Evolutionary conservation across 73 alveolate genomes (phyloP).

Genomic region (Paramecium primaurelia): DNA sequence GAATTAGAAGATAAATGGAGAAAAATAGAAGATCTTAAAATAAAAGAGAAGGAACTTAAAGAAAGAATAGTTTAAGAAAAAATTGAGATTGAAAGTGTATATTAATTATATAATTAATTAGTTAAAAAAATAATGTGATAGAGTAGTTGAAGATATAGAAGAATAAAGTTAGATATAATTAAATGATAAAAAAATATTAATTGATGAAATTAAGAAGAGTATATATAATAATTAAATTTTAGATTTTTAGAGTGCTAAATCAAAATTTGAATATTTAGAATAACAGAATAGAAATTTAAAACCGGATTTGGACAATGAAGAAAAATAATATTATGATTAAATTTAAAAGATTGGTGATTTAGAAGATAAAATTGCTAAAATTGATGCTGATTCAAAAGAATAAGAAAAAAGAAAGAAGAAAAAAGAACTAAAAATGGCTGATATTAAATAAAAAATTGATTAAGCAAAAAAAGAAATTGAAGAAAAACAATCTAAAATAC

Average conservation of each 20-base stretch:
- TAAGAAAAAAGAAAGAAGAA: conserved; percentile 61
- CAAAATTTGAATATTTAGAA: conserved; percentile 20
- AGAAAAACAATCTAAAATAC: conserved; percentile 22
- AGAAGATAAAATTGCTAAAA: conserved; percentile 66
- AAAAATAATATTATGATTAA: conserved; percentile 63
- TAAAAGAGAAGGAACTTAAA: conserved; percentile 33
- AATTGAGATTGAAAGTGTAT: neutral
- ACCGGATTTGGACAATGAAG: conserved; percentile 72
- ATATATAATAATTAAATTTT: neutral
- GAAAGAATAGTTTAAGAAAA: conserved; percentile 29
- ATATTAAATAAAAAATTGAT: conserved; percentile 60
- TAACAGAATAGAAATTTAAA: conserved; percentile 34
- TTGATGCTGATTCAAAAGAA: conserved; percentile 52
- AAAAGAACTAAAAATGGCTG: conserved; percentile 62
- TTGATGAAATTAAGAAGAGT: conserved; percentile 55
- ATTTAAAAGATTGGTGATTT: conserved; percentile 43
- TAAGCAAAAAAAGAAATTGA: conserved; percentile 62
- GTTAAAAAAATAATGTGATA: conserved; percentile 42
- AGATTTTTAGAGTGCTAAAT: conserved; percentile 32
- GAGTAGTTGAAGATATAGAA: conserved; percentile 53
- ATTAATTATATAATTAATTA: neutral
- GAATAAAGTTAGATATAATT: conserved; percentile 27
- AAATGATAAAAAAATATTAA: conserved; percentile 34
- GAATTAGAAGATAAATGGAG: conserved; percentile 29
- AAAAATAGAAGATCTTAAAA: conserved; percentile 1